A percentile compares a stretch with the other conserved stretches of the same genome.
These are phyloP conservation scores for Macrotyloma uniflorum DNA, from an alignment of 306 rosid species.

Conservation along the genomic window DNA sequence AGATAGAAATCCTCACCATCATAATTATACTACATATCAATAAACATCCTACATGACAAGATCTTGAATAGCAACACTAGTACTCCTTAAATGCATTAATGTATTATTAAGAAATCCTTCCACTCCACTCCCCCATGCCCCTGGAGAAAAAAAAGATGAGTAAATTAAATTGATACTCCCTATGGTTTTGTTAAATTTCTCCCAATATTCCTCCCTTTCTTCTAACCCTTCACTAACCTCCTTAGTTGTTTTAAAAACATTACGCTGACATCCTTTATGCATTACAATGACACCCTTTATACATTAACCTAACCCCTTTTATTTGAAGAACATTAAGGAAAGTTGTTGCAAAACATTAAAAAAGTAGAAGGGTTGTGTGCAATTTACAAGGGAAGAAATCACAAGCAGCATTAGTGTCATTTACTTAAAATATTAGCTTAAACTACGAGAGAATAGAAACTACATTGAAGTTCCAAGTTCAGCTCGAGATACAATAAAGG, in stretches of 20 bases:
- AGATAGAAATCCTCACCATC: conserved; percentile 19
- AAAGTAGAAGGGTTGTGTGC: too few species aligned
- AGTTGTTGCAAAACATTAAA: too few species aligned
- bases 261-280: too few species aligned
- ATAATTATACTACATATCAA: background rate
- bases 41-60: conserved; percentile 14
- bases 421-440: background rate
- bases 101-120: background rate
- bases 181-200: too few species aligned
- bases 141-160: background rate
- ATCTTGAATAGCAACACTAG: background rate
- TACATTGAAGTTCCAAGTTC: conserved; percentile 17
- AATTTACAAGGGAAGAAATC: too few species aligned
- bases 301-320: too few species aligned
- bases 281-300: too few species aligned
- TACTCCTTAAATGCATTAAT: conserved; percentile 12
- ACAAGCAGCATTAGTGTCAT: background rate
- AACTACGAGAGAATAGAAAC: background rate
- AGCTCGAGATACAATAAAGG: background rate
- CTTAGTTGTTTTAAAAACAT: too few species aligned
- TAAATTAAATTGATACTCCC: too few species aligned
- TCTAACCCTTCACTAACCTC: too few species aligned
- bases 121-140: background rate
- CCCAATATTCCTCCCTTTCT: too few species aligned
- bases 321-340: too few species aligned